Evolutionary conservation across 306 rosid species (phyloP), one percentile per base, ranked within the genome.

Genomic region (Vicia faba): DNA sequence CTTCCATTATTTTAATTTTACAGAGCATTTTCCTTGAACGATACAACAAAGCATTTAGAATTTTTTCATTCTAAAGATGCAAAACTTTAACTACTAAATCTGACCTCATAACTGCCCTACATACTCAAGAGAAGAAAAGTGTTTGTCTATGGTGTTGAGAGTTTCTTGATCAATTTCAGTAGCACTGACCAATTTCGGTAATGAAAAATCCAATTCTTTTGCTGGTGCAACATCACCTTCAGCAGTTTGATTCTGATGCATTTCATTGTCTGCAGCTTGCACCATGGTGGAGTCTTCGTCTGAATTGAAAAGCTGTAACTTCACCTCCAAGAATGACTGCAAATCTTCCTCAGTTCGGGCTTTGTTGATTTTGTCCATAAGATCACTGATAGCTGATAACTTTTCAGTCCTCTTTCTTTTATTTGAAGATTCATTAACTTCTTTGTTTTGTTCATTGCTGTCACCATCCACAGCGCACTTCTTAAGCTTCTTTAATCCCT

Each of bases 281-380:
- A 72, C 23, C 65, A 49, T 55, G 67, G 72, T 23, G 57, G 84
- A 62, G 68, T 35, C 46, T 70, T 62, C 46, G 33, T 71, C 81
- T 40, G 48, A 64, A 73, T 73, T 64, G 76, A 90, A 88, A 54
- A 95, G 84, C 66, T 82, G 84, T 29, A 75, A 61, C 79, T 88
- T 90, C 81, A 82, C 31, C 80, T 87, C 91, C 77, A 79, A 40
- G 84, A 95, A 95, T 2, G 88, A 71, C 76, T 74, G 79, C 68
- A 95, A 73, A 82, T 95, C 99, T 85, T 95, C 97, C 81, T 85
- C 92, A 44, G 62, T 90, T 58, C 96, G 86, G 53, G 97, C 95
- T 82, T 86, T 95, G 73, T 95, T 90, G 61, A 90, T 62, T 81
- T 82, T 90, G 53, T 95, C 96, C 29, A 85, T 72, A 33, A 95